Conservation (phyloP, 495 filamentous ascomycete species). For the Podospora conica region DNA sequence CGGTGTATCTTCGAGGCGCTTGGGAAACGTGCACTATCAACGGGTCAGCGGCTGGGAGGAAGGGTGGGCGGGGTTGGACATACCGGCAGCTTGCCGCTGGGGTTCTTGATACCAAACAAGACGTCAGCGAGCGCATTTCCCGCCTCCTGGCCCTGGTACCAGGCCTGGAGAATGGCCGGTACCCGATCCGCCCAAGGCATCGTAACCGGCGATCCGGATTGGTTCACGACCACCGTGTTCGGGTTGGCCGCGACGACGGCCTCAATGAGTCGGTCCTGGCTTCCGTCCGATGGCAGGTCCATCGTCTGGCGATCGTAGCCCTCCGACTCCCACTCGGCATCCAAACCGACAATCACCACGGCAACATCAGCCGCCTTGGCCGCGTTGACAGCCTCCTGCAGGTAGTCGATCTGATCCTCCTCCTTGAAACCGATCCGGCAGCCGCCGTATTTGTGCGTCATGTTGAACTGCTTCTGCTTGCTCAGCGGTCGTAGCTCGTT, state of each 20-base stretch:
- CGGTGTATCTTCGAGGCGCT: conserved; percentile 68
- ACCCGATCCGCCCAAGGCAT: conserved; percentile 75
- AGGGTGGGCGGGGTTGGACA: neutral
- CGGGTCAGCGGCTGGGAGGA: neutral
- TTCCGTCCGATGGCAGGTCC: conserved; percentile 65
- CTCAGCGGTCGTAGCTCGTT: conserved; percentile 52
- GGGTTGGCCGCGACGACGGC: conserved; percentile 66
- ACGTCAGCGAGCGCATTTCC: conserved; percentile 83
- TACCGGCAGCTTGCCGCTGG: conserved; percentile 78
- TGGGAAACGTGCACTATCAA: conserved; percentile 57
- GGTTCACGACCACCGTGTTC: conserved; percentile 69
- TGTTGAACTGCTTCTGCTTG: conserved; percentile 45
- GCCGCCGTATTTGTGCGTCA: conserved; percentile 59
- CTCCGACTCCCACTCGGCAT: conserved; percentile 84
- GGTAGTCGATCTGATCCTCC: conserved; percentile 61
- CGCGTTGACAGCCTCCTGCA: conserved; percentile 62
- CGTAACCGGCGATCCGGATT: conserved; percentile 75
- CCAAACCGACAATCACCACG: conserved; percentile 72
- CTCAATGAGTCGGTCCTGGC: conserved; percentile 67
- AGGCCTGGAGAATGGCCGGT: conserved; percentile 66
- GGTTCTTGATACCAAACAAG: conserved; percentile 76
- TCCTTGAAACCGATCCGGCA: conserved; percentile 73
- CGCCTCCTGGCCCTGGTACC: conserved; percentile 83
- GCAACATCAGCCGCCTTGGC: conserved; percentile 68
- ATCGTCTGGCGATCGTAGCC: conserved; percentile 79